Evolutionary conservation across 129 eudicot genomes (phyloP).

Genomic region (carrot (Daucus carota)): DNA sequence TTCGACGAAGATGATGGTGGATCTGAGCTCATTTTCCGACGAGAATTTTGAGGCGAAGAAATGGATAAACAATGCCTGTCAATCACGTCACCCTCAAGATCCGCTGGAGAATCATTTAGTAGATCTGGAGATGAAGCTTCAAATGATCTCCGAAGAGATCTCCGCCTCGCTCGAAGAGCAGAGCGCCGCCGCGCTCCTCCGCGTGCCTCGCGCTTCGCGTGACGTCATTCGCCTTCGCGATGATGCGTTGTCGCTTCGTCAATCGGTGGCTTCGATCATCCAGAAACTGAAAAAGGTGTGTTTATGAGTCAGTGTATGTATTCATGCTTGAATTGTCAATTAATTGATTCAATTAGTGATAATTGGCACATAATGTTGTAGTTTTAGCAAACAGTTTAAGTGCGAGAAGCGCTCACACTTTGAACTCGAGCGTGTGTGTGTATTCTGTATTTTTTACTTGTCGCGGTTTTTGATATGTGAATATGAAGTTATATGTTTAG

Average conservation of each 20-base stretch:
- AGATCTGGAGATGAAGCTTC: constrained; percentile 97
- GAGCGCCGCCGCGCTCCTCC: constrained; percentile 93
- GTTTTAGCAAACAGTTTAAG: too few species aligned
- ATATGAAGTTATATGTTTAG: background rate
- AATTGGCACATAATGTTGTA: background rate
- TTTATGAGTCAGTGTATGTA: background rate
- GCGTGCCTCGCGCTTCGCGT: constrained; percentile 97
- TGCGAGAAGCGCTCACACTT: too few species aligned
- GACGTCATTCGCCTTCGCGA: constrained; percentile 89
- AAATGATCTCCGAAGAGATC: constrained; percentile 91
- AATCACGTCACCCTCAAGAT: constrained; percentile 83
- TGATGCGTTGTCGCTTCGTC: constrained; percentile 86
- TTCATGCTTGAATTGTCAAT: background rate
- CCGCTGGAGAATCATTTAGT: constrained; percentile 77
- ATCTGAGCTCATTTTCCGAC: constrained; percentile 79
- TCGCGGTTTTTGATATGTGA: background rate
- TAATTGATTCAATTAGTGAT: background rate
- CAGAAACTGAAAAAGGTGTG: constrained; percentile 66
- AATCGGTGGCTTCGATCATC: constrained; percentile 68
- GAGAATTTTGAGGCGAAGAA: constrained; percentile 88
- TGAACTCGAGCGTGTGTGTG: background rate
- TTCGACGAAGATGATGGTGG: constrained; percentile 58
- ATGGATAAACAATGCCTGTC: constrained; percentile 84
- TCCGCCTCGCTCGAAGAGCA: constrained; percentile 95
- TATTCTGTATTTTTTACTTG: too few species aligned